Conservation (phyloP, 768 basidiomycete genomes). For the Lentinus tigrinus region DNA sequence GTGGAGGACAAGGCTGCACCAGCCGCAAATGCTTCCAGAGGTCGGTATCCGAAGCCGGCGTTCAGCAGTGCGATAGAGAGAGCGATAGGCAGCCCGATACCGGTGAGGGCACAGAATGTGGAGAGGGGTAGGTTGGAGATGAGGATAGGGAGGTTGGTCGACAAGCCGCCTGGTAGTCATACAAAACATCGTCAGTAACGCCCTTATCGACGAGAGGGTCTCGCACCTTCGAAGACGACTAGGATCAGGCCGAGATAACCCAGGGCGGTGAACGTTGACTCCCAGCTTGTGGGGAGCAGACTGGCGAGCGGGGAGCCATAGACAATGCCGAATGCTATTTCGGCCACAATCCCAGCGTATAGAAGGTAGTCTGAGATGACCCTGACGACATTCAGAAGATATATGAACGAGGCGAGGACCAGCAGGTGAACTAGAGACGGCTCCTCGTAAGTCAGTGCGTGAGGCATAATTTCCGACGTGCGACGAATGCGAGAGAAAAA, state of each 20-base stretch:
- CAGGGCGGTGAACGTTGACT: slow-evolving; percentile 43
- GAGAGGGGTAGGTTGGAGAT: slow-evolving; percentile 48
- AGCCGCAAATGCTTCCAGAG: slow-evolving; percentile 54
- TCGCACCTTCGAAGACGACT: slow-evolving; percentile 25
- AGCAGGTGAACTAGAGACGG: slow-evolving; percentile 35
- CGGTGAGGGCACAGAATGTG: slow-evolving; percentile 46
- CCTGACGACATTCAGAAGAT: slow-evolving; percentile 49
- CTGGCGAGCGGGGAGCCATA: slow-evolving; percentile 50
- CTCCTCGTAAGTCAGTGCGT: slow-evolving; percentile 4
- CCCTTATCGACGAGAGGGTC: neutral
- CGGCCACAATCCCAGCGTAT: slow-evolving; percentile 50
- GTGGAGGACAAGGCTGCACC: slow-evolving; percentile 65
- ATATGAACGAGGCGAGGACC: slow-evolving; percentile 52
- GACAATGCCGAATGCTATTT: slow-evolving; percentile 54
- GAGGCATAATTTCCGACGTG: no score
- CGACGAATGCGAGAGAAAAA: no score
- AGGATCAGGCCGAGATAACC: slow-evolving; percentile 42
- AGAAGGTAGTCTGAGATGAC: slow-evolving; percentile 38
- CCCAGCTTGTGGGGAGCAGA: slow-evolving; percentile 41
- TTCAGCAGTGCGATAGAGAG: slow-evolving; percentile 45
- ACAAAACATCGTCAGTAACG: slow-evolving; percentile 28
- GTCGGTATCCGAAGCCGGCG: slow-evolving; percentile 39
- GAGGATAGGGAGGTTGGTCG: slow-evolving; percentile 46
- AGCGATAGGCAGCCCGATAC: slow-evolving; percentile 50
- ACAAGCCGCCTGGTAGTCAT: slow-evolving; percentile 56